Percentiles rank a stretch among this genome's conserved stretches.
Evolutionary conservation across 2,329 filamentous ascomycete genomes (phyloP).

Genomic region (Ophiostoma tasmaniense): DNA sequence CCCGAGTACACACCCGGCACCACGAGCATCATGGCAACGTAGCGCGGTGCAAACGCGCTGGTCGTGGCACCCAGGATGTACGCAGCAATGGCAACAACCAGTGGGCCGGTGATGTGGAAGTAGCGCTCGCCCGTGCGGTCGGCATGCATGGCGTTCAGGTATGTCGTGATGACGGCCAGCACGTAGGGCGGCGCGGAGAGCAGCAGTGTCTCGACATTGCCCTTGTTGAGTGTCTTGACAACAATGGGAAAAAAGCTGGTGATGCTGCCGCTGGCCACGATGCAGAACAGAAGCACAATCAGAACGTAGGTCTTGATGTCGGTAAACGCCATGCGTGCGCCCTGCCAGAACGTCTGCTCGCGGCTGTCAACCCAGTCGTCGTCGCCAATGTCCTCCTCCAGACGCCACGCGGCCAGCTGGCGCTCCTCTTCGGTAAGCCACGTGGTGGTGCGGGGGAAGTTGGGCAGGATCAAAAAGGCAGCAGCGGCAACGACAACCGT

Average conservation of each 20-base stretch:
- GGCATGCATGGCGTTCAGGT: conserved; percentile 60
- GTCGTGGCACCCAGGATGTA: conserved; percentile 63
- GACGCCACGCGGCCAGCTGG: conserved; percentile 35
- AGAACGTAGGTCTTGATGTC: conserved; percentile 55
- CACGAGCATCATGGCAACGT: conserved; percentile 67
- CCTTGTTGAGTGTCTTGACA: conserved; percentile 58
- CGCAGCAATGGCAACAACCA: conserved; percentile 51
- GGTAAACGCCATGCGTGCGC: conserved; percentile 45
- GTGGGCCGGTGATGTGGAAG: conserved; percentile 55
- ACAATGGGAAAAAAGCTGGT: conserved; percentile 63
- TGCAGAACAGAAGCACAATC: conserved; percentile 49
- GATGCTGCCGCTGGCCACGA: conserved; percentile 46
- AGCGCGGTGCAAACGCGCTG: conserved; percentile 50
- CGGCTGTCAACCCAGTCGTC: conserved; percentile 52
- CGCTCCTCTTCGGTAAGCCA: conserved; percentile 40
- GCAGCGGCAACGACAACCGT: conserved; percentile 21
- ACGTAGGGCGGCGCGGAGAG: conserved; percentile 60
- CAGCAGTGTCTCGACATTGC: conserved; percentile 49
- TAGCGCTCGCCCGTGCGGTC: conserved; percentile 64
- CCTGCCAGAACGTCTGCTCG: conserved; percentile 47
- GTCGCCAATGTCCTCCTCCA: conserved; percentile 46
- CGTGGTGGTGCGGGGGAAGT: conserved; percentile 45
- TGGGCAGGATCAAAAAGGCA: conserved; percentile 40
- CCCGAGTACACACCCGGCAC: conserved; percentile 42
- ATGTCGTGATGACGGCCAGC: conserved; percentile 51